Evolutionary conservation across 352 stramenopile species (phyloP).

Genomic region (Saprolegnia diclina): DNA sequence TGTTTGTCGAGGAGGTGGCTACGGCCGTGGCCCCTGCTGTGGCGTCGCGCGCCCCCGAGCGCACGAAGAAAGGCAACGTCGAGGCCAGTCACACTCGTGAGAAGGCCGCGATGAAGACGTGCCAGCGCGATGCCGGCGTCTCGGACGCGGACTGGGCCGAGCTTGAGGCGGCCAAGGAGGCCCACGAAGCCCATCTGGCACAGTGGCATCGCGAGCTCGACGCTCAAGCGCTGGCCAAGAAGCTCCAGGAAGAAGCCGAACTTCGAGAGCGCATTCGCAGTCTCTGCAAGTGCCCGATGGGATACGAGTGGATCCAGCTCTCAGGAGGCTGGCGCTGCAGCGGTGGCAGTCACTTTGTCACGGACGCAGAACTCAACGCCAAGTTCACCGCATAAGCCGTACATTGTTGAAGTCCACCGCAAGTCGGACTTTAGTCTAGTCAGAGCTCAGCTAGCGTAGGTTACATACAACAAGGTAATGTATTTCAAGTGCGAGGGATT

Average conservation of each 20-base stretch:
- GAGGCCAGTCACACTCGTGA: not conserved
- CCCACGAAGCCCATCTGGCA: conserved; percentile 41
- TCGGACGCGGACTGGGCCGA: conserved; percentile 61
- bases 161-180: conserved; percentile 52
- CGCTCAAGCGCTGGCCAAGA: conserved; percentile 33
- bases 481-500: no score
- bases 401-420: not conserved
- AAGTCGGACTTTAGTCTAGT: no score
- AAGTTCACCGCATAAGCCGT: conserved; percentile 37
- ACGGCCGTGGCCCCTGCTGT: conserved; percentile 26
- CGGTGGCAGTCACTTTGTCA: conserved; percentile 72
- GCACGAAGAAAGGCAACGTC: conserved; percentile 26
- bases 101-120: conserved; percentile 26
- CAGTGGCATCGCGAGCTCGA: conserved; percentile 30
- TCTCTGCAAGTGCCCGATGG: conserved; percentile 55
- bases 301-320: conserved; percentile 58
- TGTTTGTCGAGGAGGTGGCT: not conserved
- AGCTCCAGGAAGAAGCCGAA: conserved; percentile 31
- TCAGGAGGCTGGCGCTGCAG: conserved; percentile 66
- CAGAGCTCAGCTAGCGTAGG: no score
- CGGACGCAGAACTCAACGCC: conserved; percentile 50
- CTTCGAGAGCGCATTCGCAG: conserved; percentile 55
- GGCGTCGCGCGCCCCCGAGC: conserved; percentile 25
- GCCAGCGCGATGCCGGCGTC: conserved; percentile 45
- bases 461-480: conserved; percentile 29